A percentile compares a stretch with the other conserved stretches of the same genome.
These are phyloP conservation scores for Trifolium dubium DNA, from an alignment of 306 rosid species.

Conservation along the genomic window DNA sequence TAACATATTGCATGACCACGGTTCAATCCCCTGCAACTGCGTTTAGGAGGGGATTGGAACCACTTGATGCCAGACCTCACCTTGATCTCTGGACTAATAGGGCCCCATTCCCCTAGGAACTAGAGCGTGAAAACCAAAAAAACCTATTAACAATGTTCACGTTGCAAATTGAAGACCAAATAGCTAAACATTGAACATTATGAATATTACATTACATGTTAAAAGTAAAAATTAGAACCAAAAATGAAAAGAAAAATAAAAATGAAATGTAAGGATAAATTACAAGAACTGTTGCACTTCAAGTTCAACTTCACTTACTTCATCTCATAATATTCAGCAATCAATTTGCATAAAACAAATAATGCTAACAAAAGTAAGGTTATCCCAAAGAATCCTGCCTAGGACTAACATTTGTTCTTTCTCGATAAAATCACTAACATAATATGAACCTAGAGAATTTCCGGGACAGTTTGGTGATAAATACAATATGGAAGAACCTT, in stretches of 20 bases:
- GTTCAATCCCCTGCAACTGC: too few species aligned
- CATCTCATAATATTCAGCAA: conserved; percentile 39
- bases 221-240: background rate
- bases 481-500: conserved; percentile 41
- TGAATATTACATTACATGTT: background rate
- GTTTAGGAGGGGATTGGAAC: too few species aligned
- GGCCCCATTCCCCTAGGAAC: too few species aligned
- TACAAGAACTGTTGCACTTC: background rate
- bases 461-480: conserved; percentile 42
- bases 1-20: background rate
- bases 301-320: conserved; percentile 3
- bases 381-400: conserved; percentile 46
- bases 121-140: too few species aligned
- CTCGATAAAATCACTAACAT: conserved; percentile 45
- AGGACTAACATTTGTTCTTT: conserved; percentile 46
- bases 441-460: conserved; percentile 47
- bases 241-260: background rate
- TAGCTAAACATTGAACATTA: conserved; percentile 4
- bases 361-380: conserved; percentile 44
- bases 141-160: background rate
- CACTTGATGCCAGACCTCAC: too few species aligned
- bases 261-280: background rate
- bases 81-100: too few species aligned
- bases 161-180: background rate
- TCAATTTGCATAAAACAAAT: conserved; percentile 53